A percentile compares a stretch with the other conserved stretches of the same genome.
Conservation (phyloP, 2,329 filamentous ascomycete genomes). For the Clonostachys rosea region DNA sequence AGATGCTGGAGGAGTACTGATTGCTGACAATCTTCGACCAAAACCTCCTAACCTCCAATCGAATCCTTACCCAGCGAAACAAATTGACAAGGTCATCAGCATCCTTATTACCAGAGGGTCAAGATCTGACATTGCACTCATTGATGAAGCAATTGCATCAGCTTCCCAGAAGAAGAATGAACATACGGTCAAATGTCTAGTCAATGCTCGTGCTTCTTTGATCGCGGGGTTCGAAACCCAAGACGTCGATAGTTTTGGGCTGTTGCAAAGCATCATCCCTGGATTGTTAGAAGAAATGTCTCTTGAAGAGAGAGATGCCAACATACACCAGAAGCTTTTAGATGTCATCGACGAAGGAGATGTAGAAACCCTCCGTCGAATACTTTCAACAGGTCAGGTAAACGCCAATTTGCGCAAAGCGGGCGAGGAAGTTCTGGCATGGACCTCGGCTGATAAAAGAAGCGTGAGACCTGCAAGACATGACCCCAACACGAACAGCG, state of each 20-base stretch:
- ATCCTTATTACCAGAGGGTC: neutral
- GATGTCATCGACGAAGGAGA: neutral
- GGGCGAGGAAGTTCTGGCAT: neutral
- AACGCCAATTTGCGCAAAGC: neutral
- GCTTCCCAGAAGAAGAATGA: neutral
- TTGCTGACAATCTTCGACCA: neutral
- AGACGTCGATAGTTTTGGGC: too few relatives aligned
- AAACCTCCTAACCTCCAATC: neutral
- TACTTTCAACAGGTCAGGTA: neutral
- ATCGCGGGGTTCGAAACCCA: too few relatives aligned
- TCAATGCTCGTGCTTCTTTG: neutral
- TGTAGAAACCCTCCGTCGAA: neutral
- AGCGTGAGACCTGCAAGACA: neutral
- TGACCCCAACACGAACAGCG: neutral
- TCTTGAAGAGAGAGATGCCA: neutral
- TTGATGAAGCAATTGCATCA: neutral
- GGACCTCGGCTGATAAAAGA: neutral
- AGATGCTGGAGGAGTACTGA: neutral
- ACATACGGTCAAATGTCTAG: neutral
- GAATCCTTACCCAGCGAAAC: neutral
- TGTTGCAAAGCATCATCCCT: too few relatives aligned
- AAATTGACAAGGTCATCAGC: neutral
- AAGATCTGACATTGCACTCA: neutral
- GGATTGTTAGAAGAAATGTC: neutral
- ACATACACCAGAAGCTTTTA: neutral